phyloP scores from a whole-genome alignment of 2,329 filamentous ascomycete species.

The Trichoderma cornu-damae region DNA sequence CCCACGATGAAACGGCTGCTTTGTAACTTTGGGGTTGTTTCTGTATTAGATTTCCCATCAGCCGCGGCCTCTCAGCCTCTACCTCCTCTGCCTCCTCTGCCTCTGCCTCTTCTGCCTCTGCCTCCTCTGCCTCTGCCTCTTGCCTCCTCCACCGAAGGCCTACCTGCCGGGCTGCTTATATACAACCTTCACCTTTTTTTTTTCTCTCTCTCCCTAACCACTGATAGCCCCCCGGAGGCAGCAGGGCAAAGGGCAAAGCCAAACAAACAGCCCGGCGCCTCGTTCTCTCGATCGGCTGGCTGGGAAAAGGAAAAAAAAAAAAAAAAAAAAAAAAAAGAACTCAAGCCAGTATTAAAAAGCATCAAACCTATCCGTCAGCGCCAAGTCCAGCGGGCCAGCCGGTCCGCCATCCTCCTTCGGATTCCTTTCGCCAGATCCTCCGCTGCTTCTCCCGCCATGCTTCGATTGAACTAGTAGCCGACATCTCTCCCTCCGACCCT shows the following conservation, averaged over 20 bases:
- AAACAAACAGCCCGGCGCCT: background rate
- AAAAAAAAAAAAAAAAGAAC: background rate
- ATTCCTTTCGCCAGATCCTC: background rate
- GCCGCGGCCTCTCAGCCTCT: slow-evolving; percentile 5
- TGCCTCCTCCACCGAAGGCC: background rate
- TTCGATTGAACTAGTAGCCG: slow-evolving; percentile 16
- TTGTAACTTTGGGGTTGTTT: too few relatives aligned
- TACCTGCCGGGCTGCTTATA: background rate
- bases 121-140: background rate
- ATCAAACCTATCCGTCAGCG: slow-evolving; percentile 4
- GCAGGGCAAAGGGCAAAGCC: background rate
- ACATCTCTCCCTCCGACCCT: background rate
- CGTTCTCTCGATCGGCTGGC: background rate
- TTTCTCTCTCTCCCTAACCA: too few relatives aligned
- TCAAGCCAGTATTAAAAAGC: too few relatives aligned
- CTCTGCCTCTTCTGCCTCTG: background rate
- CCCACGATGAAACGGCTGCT: slow-evolving; percentile 13
- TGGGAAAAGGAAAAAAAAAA: background rate
- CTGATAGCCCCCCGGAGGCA: background rate
- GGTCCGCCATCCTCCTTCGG: background rate
- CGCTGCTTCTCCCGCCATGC: slow-evolving; percentile 9
- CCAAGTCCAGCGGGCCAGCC: slow-evolving; percentile 5
- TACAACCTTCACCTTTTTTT: too few relatives aligned
- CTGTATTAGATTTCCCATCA: too few relatives aligned
- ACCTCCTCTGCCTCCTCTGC: background rate